A percentile compares a stretch with the other conserved stretches of the same genome.
phyloP scores from a whole-genome alignment of 2,329 filamentous ascomycete genomes.

The Scedosporium dehoogii region DNA sequence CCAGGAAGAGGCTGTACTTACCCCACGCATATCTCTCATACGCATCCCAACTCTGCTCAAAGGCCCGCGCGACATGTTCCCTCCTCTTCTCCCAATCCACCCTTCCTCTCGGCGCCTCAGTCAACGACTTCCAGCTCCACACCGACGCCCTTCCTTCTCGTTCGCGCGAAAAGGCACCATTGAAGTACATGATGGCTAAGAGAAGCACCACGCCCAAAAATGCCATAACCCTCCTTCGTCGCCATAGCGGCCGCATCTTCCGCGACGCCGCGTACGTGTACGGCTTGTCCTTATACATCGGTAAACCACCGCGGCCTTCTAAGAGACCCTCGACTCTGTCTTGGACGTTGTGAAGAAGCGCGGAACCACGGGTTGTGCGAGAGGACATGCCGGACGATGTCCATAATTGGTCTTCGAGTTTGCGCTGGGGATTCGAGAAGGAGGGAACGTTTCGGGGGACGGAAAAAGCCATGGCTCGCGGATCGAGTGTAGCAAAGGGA shows the following conservation, averaged over 20 bases:
- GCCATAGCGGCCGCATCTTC: conserved; percentile 49
- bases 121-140: conserved; percentile 49
- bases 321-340: conserved; percentile 57
- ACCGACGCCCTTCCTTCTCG: conserved; percentile 25
- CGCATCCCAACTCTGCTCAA: conserved; percentile 83
- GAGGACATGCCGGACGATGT: conserved; percentile 36
- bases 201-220: conserved; percentile 43
- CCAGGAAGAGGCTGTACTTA: conserved; percentile 31
- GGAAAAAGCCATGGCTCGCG: conserved; percentile 53
- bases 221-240: conserved; percentile 48
- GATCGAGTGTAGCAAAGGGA: no score
- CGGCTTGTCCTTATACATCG: conserved; percentile 99
- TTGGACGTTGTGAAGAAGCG: conserved; percentile 42
- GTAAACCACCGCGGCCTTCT: conserved; percentile 48
- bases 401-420: conserved; percentile 59
- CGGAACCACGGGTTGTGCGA: conserved; percentile 26
- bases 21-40: conserved; percentile 94
- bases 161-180: conserved; percentile 46
- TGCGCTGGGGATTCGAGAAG: conserved; percentile 54
- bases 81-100: conserved; percentile 70
- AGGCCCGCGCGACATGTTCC: conserved; percentile 78
- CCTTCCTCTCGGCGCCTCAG: conserved; percentile 28
- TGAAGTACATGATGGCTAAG: conserved; percentile 56
- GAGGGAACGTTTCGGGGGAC: conserved; percentile 61
- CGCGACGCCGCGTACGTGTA: conserved; percentile 57